Conservation (phyloP, 805 yeast species). For the Wickerhamiella nectarea region DNA sequence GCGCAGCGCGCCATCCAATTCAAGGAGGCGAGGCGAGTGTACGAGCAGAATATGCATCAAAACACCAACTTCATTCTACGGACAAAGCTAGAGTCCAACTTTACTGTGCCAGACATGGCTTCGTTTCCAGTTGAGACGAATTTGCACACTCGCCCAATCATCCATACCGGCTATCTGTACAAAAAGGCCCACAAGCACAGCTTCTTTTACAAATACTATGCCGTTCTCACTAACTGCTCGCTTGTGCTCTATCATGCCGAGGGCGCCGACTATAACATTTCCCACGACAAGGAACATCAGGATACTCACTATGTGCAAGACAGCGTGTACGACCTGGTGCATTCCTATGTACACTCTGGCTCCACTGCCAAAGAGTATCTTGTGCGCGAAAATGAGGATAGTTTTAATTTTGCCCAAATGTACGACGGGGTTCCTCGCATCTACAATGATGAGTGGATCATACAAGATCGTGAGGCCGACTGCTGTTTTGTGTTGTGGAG, state of each 20-base stretch:
- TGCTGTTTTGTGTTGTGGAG: conserved; percentile 80
- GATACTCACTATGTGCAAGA: conserved; percentile 38
- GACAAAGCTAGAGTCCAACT: conserved; percentile 1
- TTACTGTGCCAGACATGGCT: not conserved
- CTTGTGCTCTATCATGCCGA: conserved; percentile 43
- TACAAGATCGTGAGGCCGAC: conserved; percentile 60
- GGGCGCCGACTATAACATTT: conserved; percentile 29
- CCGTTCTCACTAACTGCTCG: conserved; percentile 57
- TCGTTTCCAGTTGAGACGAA: not conserved
- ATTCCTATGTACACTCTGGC: conserved; percentile 69
- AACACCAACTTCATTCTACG: conserved; percentile 4
- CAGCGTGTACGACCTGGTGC: conserved; percentile 46
- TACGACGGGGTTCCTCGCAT: conserved; percentile 57
- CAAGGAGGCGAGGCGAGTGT: conserved; percentile 2
- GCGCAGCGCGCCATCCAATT: conserved; percentile 32
- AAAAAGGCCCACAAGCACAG: conserved; percentile 59
- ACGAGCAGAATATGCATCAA: conserved; percentile 6
- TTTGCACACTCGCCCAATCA: conserved; percentile 26
- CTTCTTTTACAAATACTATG: conserved; percentile 46
- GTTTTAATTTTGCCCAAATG: conserved; percentile 28
- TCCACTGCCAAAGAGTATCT: conserved; percentile 44
- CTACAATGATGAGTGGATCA: conserved; percentile 72
- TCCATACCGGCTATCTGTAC: conserved; percentile 53
- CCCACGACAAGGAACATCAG: conserved; percentile 14
- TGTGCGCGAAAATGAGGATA: conserved; percentile 31